Evolutionary conservation across 1,284 basidiomycete genomes (phyloP).

Genomic region (Puccinia polysora): DNA sequence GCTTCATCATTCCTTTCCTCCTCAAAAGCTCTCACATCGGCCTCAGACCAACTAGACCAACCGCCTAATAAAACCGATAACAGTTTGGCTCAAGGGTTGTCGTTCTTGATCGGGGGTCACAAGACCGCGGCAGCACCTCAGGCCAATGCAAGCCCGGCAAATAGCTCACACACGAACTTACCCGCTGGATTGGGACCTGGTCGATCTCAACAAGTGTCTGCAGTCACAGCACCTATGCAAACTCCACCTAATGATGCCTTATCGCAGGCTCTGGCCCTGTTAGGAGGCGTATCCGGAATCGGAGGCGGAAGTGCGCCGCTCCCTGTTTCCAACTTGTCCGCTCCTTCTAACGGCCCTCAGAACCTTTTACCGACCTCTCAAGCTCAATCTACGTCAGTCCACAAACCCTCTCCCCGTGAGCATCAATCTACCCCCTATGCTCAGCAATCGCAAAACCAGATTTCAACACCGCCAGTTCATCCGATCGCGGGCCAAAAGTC

Average conservation of each 20-base stretch:
- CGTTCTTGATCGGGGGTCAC: slow-evolving; percentile 7
- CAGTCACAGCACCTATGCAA: neutral
- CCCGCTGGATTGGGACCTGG: neutral
- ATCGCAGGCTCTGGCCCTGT: slow-evolving; percentile 15
- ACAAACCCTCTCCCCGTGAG: slow-evolving; percentile 16
- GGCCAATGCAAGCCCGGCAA: neutral
- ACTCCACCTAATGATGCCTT: slow-evolving; percentile 22
- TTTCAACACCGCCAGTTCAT: neutral
- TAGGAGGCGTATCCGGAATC: neutral
- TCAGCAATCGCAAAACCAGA: neutral
- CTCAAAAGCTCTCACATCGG: neutral
- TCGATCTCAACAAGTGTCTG: slow-evolving; percentile 8
- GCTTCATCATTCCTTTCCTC: neutral
- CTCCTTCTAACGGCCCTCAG: neutral
- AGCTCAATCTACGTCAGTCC: neutral
- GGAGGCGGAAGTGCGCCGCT: neutral
- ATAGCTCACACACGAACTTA: slow-evolving; percentile 7
- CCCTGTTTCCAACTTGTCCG: neutral
- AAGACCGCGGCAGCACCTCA: slow-evolving; percentile 6
- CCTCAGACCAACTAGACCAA: neutral
- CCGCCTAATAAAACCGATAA: slow-evolving; percentile 2
- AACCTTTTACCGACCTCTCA: neutral
- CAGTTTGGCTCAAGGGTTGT: slow-evolving; percentile 27
- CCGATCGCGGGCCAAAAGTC: slow-evolving; percentile 15
- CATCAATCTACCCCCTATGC: neutral